Evolutionary conservation across 2,329 filamentous ascomycete species (phyloP), one percentile per base, ranked within the genome.

Genomic region (Penicillium hesseltinei): DNA sequence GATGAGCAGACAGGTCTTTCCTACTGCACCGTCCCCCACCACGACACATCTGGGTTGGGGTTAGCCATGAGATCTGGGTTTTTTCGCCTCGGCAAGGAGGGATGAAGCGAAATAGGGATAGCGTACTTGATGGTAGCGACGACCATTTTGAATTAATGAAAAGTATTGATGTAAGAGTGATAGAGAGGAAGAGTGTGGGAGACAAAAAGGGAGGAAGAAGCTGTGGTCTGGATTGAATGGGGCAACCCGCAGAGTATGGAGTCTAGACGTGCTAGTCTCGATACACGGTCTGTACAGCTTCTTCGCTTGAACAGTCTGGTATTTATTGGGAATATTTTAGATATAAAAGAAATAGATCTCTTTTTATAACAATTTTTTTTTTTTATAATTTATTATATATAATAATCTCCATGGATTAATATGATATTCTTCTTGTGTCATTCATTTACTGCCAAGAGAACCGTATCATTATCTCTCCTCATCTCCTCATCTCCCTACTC

Each of bases 1-100:
- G 81, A 99, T 99, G 74, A 99, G 87, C 65, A 99, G 87, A 80
- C 94, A 99, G 66, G 94, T 99, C 84, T 99, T 99, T 77, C 94
- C 94, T 69, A 99, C 94, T 66, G 94, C 94, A 92, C 94, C 94
- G 79, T 99, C 94, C 76, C 94, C 94, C 71, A 99, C 94, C 69
- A 99, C 94, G 72, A 99, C 94, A 81, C 94, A 99, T 81, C 94
- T 99, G 39, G 15, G 11, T 44, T 33, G 50, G 36, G 21, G 38
- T 52, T 45, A 52, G 50, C 50, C 39, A 52, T 50, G 35, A 45
- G 39, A 45, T 45, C 29, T 36, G 39, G 60, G 53, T 17, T 29
- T 48, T 54, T 56, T 54, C 55, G n/a, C n/a, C 19, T 36, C 19
- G 27, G 27, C 27, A 61, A 62, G 51, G 56, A 51, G 52, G 53